Percentiles rank a stretch among this genome's conserved stretches.
Evolutionary conservation across 371 early-diverging fungal genomes (phyloP).

Genomic region (Nematocida sp.): DNA sequence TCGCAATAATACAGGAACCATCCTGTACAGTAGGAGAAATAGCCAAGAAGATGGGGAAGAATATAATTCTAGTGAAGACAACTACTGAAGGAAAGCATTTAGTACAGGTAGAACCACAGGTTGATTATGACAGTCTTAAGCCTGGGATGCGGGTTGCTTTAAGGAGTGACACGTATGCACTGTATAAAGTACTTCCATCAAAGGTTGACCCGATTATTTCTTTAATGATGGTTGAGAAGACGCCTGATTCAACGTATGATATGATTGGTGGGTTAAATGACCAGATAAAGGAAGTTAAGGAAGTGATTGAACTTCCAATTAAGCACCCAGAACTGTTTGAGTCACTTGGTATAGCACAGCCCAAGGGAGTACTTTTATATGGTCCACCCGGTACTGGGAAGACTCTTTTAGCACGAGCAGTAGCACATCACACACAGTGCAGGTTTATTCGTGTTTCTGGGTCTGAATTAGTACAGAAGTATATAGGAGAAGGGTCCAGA

Average conservation of each 20-base stretch:
- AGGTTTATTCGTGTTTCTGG: constrained; percentile 92
- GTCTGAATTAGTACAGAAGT: constrained; percentile 97
- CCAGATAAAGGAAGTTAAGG: constrained; percentile 96
- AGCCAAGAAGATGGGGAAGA: constrained; percentile 96
- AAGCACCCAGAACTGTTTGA: constrained; percentile 90
- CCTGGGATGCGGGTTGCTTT: constrained; percentile 93
- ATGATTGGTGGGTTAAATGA: constrained; percentile 98
- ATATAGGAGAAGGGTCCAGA: constrained; percentile 98
- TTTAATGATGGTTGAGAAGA: constrained; percentile 99
- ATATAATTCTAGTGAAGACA: constrained; percentile 92
- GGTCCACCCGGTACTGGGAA: constrained; percentile 90
- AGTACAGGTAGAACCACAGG: constrained; percentile 82
- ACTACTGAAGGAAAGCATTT: constrained; percentile 97
- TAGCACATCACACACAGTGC: constrained; percentile 92
- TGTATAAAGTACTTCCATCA: constrained; percentile 86
- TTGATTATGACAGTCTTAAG: constrained; percentile 81
- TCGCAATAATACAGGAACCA: constrained; percentile 90
- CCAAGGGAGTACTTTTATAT: constrained; percentile 96
- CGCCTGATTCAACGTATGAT: constrained; percentile 96
- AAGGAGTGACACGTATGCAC: constrained; percentile 79
- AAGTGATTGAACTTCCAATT: constrained; percentile 95
- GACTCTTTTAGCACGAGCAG: constrained; percentile 91
- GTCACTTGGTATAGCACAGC: constrained; percentile 90
- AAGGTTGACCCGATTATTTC: constrained; percentile 88
- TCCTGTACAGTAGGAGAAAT: constrained; percentile 95